Percentiles rank a stretch among this genome's conserved stretches.
These are phyloP conservation scores for Naganishia cerealis DNA, from an alignment of 1,284 basidiomycete genomes.

Conservation along the genomic window DNA sequence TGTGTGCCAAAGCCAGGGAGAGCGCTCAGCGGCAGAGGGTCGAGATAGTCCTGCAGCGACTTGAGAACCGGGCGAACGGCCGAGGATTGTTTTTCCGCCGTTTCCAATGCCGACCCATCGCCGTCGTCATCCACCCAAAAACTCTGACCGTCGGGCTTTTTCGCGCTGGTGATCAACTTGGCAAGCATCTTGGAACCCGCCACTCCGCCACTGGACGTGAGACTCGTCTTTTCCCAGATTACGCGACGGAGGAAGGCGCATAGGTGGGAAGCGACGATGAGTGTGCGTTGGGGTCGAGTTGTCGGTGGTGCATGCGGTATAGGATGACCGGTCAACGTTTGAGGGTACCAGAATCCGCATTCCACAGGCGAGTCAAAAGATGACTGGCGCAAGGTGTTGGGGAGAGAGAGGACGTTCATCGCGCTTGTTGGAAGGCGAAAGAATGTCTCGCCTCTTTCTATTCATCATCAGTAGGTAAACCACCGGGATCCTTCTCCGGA, in stretches of 20 bases:
- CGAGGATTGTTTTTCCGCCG: no score
- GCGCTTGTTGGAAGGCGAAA: constrained; percentile 1
- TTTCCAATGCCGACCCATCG: neutral
- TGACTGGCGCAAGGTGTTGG: neutral
- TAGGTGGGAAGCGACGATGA: constrained; percentile 44
- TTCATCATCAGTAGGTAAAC: neutral
- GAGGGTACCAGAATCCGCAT: constrained; percentile 15
- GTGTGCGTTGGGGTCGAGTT: neutral
- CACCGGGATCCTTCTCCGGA: neutral
- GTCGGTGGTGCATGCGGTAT: constrained; percentile 13
- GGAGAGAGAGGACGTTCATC: neutral
- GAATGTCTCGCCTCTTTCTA: constrained; percentile 21
- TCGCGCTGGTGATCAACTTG: constrained; percentile 46
- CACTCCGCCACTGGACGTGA: constrained; percentile 51
- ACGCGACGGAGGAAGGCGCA: constrained; percentile 44
- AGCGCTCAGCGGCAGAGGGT: constrained; percentile 41
- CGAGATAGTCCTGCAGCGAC: constrained; percentile 42
- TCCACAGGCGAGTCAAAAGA: neutral
- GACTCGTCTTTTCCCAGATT: constrained; percentile 45
- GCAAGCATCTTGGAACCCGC: constrained; percentile 48
- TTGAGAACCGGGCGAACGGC: no score
- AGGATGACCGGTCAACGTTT: neutral
- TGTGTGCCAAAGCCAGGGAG: constrained; percentile 41
- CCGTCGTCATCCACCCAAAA: constrained; percentile 34
- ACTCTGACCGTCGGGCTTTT: constrained; percentile 53